Conservation (phyloP, 139 green algal species). For the Haematococcus lacustris region DNA sequence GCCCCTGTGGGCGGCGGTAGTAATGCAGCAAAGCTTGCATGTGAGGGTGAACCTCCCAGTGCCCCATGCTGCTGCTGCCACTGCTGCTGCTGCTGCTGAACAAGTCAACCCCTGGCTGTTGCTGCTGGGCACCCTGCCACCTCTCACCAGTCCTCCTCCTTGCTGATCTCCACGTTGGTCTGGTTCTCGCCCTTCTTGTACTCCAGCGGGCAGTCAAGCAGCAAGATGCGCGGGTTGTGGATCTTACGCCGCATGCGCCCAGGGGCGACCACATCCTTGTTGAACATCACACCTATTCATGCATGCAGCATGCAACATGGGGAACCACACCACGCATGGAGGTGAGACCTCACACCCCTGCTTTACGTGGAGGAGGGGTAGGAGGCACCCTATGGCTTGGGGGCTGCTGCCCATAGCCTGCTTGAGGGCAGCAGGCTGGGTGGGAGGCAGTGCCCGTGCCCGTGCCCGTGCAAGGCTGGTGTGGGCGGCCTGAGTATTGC, state of each 20-base stretch:
- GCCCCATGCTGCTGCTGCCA: no score
- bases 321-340: not conserved
- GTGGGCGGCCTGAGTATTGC: not conserved
- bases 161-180: conserved; percentile 96
- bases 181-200: conserved; percentile 99
- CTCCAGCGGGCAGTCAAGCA: conserved; percentile 97
- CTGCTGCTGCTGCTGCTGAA: no score
- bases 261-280: conserved; percentile 96
- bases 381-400: no score
- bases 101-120: no score
- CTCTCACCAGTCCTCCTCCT: conserved; percentile 91
- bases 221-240: conserved; percentile 88
- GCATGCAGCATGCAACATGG: not conserved
- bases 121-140: no score
- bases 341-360: not conserved
- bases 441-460: not conserved
- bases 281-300: conserved; percentile 94
- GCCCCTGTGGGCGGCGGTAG: no score
- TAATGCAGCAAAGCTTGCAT: no score
- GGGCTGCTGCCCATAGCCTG: no score
- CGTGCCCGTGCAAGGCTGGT: not conserved
- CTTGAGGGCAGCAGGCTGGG: not conserved
- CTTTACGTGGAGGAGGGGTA: not conserved
- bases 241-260: conserved; percentile 92
- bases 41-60: no score